Evolutionary conservation across 495 filamentous ascomycete genomes (phyloP), one percentile per base, ranked within the genome.

Genomic region (Xanthoparmelia taractica): DNA sequence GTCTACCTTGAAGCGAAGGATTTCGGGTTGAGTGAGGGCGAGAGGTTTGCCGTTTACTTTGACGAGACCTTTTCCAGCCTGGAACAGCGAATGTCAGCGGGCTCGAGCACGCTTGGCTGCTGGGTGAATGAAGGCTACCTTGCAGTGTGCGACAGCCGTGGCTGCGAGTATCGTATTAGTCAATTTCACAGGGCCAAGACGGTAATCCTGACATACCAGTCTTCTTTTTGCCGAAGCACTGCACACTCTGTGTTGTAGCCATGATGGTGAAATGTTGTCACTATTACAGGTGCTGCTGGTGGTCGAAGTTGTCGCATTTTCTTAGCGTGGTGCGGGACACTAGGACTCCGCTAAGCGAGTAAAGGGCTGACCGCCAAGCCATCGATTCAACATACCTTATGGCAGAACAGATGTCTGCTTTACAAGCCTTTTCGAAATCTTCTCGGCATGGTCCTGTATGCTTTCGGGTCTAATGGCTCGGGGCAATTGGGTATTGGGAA

Each of bases 21-120:
- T 87, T 81, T 96, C 90, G 68, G 94, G 91, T 81, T 96, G 87
- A 70, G 96, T 89, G 71, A 97, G 90, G 70, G 83, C 83, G 73
- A 98, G 84, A 68, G 94, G 94, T 79, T 91, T 88, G 78, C 94
- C 94, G 84, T 98, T 98, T 75, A 97, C 94, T 84, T 92, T 96
- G 80, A 98, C 83, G 72, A 98, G 88, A 78, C 94, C 94, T 76
- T 89, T 90, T 73, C 91, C 91, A 78, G 87, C 79, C 90, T 92
- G 43, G 20, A 34, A 29, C 20, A 33, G 29, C 66, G 18, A 57
- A 31, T 64, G 17, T 64, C 23, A 60, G 56, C 56, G 56, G 50
- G 25, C 29, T 31, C 45, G 59, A 31, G 40, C 7, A 18, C 36
- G 27, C 7, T 34, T 1, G 33, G 33, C 31, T 31, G 25, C 38